A percentile compares a stretch with the other conserved stretches of the same genome.
These are phyloP conservation scores for Rhizoclosmatium sp. DNA, from an alignment of 192 early-diverging fungal species.

Conservation along the genomic window DNA sequence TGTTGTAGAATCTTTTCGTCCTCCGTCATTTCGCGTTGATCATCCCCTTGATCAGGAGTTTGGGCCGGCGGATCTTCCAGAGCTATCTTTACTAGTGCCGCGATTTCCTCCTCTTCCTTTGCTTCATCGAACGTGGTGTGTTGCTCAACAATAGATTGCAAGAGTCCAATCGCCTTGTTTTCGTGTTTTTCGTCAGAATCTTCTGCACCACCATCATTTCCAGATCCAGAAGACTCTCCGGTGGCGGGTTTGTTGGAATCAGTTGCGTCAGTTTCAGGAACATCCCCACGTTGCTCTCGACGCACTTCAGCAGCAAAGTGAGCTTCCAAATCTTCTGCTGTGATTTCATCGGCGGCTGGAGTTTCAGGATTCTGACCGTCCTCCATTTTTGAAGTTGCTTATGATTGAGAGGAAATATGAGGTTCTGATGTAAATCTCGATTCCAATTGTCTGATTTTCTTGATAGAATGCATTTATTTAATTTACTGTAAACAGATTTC, in stretches of 20 bases:
- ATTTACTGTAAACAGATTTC: no score
- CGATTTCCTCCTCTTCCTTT: conserved; percentile 35
- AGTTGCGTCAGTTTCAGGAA: not conserved
- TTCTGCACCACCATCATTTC: not conserved
- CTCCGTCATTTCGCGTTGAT: conserved; percentile 31
- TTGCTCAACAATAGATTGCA: conserved; percentile 5
- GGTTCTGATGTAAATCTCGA: no score
- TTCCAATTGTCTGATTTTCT: no score
- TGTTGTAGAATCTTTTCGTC: conserved; percentile 26
- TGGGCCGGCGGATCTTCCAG: conserved; percentile 15
- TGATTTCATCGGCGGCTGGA: not conserved
- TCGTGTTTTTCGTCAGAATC: not conserved
- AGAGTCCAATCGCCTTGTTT: conserved; percentile 16
- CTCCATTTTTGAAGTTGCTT: no score
- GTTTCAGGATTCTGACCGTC: no score
- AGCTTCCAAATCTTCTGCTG: not conserved
- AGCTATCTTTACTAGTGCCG: conserved; percentile 42
- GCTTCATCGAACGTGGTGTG: conserved; percentile 39
- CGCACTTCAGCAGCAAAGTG: not conserved
- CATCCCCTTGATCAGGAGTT: not conserved
- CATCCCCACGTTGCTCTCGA: not conserved
- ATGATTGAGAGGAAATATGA: no score
- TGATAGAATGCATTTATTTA: no score
- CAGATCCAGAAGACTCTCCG: not conserved
- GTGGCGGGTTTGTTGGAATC: not conserved